Evolutionary conservation across 2,329 filamentous ascomycete genomes (phyloP).

Genomic region (Aspergillus calidoustus): DNA sequence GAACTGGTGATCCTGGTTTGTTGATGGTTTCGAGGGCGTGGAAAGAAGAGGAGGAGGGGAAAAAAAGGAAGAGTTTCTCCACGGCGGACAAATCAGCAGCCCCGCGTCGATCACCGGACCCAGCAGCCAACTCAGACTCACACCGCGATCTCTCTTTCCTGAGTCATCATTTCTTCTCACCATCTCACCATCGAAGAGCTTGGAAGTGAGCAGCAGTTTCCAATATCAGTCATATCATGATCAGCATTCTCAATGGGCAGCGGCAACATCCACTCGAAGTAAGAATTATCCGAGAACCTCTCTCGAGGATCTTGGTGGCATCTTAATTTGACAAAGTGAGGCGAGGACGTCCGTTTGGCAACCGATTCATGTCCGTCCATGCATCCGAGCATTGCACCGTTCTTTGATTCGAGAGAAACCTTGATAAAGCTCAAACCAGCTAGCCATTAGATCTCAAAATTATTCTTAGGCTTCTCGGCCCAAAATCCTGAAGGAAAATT

Average conservation of each 20-base stretch:
- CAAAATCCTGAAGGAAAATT: conserved; percentile 8
- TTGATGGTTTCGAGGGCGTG: neutral
- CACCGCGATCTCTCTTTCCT: neutral
- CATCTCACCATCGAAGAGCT: neutral
- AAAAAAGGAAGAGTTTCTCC: neutral
- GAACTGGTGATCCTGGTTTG: neutral
- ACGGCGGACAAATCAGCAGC: conserved; percentile 13
- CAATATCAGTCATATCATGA: neutral
- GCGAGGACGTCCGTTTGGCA: conserved; percentile 26
- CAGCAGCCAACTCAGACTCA: neutral
- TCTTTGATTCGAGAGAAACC: conserved; percentile 1
- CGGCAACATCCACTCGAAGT: neutral
- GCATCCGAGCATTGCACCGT: conserved; percentile 4
- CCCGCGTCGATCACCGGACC: conserved; percentile 10
- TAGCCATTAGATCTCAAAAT: neutral
- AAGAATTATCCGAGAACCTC: neutral
- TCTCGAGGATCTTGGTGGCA: conserved; percentile 11
- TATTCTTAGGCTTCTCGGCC: neutral
- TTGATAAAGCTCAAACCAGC: neutral
- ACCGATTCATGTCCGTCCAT: conserved; percentile 20
- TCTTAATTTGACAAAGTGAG: conserved; percentile 24
- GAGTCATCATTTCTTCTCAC: conserved; percentile 1
- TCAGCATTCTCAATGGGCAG: neutral
- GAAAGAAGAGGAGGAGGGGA: conserved; percentile 9
- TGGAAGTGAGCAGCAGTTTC: neutral